Base-by-base conservation (phyloP, 202 grass and related monocot genomes). In the Cymbopogon flexuosus region DNA sequence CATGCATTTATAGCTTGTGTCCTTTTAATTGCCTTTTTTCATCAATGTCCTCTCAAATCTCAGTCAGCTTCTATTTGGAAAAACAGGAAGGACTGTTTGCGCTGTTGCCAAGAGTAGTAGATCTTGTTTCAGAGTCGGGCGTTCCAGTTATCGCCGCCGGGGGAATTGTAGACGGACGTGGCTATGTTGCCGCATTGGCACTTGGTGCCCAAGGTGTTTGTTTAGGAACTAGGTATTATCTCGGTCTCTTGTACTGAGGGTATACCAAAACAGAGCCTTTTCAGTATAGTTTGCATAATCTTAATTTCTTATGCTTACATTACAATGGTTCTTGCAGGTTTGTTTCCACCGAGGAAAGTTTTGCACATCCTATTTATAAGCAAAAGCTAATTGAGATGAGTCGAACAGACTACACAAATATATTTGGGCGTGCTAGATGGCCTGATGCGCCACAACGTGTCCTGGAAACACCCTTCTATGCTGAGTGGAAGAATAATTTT, bases 351-450 rank as follows among this genome's bases (percentile, higher is more conserved):
- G 62, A 56, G 70, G 92, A 98, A 89, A 95, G 95, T 76, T 95
- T 90, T 75, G 92, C 88, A 0, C 92, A 95, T 69, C 92, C 90
- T 27, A 27, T 88, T 63, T 98, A 98, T 75, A 98, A 98, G 76
- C 66, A 94, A 87, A 94, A 80, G 64, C 54, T 98, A 49, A 76
- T 93, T 0, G 77, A 98, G 65, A 89, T 93, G 71, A 83, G 77
- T 49, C 65, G 27, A 54, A 94, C 95, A 1, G 82, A 86, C 35
- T 88, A 94, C 41, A 95, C 92, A 62, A 78, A 91, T 78, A 30
- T 91, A 3, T 98, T 91, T 0, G 90, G 95, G 39, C 88, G 88
- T 68, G 88, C 90, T 84, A 94, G 95, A 84, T 98, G 95, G 95
- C 82, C 92, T 79, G 77, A 49, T 73, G 95, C 90, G 62, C 95